Base-by-base conservation (phyloP, 2,329 filamentous ascomycete species). In the Proliferodiscus dingleyae region DNA sequence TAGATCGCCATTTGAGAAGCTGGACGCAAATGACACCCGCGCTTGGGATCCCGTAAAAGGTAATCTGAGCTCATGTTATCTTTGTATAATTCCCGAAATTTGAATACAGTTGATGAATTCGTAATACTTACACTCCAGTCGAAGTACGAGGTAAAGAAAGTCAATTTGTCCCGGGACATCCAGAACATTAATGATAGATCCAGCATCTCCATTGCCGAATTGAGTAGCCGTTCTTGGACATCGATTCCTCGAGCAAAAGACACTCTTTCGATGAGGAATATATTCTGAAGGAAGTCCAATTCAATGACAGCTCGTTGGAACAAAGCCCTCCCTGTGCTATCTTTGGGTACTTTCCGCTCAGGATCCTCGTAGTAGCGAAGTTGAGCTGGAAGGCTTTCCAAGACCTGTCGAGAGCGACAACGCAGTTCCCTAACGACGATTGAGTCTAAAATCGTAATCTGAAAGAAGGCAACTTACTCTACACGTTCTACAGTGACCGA, bases 11-110 rank as follows among this genome's bases (percentile, higher is more conserved):
- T 38, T 58, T 60, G 3, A 63, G 54, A 7, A 61, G 52, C 34
- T 63, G 56, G 10, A 62, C 49, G 38, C 56, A 61, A 9, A 61
- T 54, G 1, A 61, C 56, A 2, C 59, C 61, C 1, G 54, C 57
- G n/a, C 53, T 42, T 1, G 59, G 58, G 18, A 61, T 54, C 4
- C 58, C 59, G 39, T 58, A 61, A 37, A 47, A 57, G 9, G 46
- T 50, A 24, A 51, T 47, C 51, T 50, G 26, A 11, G 11, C 16
- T 3, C 11, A 37, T 37, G 37, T 39, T 43, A 26, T 33, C 40
- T 4, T 44, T 29, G 34, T 47, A 47, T 19, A 10, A 7, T n/a
- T 13, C 26, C 33, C 15, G 29, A 16, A 10, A 33, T 11, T 19
- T 2, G 21, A n/a, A 33, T 8, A 6, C 15, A 29, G 5, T 16